phyloP scores from a whole-genome alignment of 1,139 yeast species.

The Kodamaea sp. region DNA sequence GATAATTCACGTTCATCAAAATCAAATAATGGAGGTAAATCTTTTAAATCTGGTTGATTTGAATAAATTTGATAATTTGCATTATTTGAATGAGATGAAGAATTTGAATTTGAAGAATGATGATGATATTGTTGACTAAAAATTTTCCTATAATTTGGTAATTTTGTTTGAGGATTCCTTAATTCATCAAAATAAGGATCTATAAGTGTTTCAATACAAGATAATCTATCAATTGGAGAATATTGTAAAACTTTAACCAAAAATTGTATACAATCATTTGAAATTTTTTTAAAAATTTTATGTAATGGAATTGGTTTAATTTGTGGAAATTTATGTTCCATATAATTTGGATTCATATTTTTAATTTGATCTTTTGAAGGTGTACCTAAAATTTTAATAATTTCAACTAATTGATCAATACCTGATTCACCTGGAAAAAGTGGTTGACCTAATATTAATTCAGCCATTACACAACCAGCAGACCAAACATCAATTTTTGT shows the following conservation, averaged over 20 bases:
- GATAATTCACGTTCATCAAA: conserved; percentile 49
- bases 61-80: conserved; percentile 39
- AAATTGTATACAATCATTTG: conserved; percentile 60
- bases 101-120: conserved; percentile 11
- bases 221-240: conserved; percentile 68
- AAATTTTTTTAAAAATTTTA: conserved; percentile 71
- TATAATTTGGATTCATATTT: conserved; percentile 95
- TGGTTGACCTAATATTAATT: conserved; percentile 90
- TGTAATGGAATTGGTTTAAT: conserved; percentile 89
- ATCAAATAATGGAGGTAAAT: conserved; percentile 47
- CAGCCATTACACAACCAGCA: conserved; percentile 98
- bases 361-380: conserved; percentile 90
- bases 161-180: conserved; percentile 49
- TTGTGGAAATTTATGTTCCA: conserved; percentile 96
- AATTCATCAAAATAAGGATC: conserved; percentile 78
- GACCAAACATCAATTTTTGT: conserved; percentile 98
- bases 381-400: conserved; percentile 92
- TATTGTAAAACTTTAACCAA: conserved; percentile 63
- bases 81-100: conserved; percentile 21
- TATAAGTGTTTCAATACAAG: conserved; percentile 65
- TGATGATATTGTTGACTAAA: conserved; percentile 40
- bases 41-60: conserved; percentile 40
- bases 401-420: conserved; percentile 94
- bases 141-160: conserved; percentile 52
- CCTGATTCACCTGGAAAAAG: conserved; percentile 97